Conservation (phyloP, 306 rosid species). For the Lathyrus tuberosus region DNA sequence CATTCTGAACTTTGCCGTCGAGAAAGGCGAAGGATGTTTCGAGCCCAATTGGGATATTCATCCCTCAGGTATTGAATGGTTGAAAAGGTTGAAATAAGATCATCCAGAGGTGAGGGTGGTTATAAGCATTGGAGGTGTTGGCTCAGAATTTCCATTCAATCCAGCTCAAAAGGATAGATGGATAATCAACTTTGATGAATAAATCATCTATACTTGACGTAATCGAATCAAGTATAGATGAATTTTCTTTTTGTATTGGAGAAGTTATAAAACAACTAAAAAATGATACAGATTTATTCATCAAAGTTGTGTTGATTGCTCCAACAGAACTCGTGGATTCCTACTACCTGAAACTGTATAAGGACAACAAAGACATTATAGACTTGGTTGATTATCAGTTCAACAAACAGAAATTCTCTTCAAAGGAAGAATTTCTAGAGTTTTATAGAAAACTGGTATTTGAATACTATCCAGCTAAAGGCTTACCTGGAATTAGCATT, state of each 20-base stretch:
- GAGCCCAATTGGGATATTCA: not conserved
- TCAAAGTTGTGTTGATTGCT: no score
- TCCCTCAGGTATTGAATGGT: not conserved
- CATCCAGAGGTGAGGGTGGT: not conserved
- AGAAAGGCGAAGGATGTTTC: not conserved
- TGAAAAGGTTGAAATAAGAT: not conserved
- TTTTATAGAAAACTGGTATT: not conserved
- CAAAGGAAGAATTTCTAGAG: not conserved
- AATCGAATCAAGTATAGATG: no score
- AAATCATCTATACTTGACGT: no score
- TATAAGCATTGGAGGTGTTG: not conserved
- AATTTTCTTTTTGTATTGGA: no score
- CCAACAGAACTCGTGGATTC: no score
- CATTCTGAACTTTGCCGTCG: not conserved
- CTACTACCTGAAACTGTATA: no score
- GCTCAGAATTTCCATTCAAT: not conserved
- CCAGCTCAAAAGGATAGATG: not conserved
- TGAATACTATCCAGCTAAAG: not conserved
- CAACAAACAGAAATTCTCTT: not conserved
- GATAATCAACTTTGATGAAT: no score
- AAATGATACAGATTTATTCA: no score
- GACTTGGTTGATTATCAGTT: not conserved
- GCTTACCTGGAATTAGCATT: not conserved
- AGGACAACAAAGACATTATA: not conserved
- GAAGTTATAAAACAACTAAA: no score